Percentiles rank a stretch among this genome's conserved stretches.
Evolutionary conservation across 179 eudicot species (phyloP).

Genomic region (Drosera spatulata): DNA sequence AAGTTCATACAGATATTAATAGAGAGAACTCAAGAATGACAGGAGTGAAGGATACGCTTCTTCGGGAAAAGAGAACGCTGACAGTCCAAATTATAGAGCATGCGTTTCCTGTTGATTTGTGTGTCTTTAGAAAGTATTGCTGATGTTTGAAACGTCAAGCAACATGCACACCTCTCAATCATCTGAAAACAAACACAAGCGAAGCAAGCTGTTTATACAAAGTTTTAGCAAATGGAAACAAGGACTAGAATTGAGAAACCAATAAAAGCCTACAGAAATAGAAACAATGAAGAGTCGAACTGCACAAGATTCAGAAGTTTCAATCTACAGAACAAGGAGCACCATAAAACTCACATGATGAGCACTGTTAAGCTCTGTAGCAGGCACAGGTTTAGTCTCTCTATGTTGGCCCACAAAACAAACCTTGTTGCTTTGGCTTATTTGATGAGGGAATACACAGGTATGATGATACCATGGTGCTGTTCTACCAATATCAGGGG

Average conservation of each 20-base stretch:
- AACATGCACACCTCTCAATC: constrained; percentile 41
- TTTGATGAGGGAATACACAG: constrained; percentile 5
- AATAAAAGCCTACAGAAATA: no score
- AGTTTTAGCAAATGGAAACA: no score
- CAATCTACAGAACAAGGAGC: not conserved
- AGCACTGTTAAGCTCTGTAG: constrained; percentile 6
- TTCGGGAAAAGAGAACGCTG: constrained; percentile 37
- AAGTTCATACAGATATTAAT: no score
- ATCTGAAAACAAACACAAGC: constrained; percentile 26
- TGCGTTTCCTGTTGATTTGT: constrained; percentile 38
- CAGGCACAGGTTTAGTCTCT: constrained; percentile 6
- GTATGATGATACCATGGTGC: constrained; percentile 6
- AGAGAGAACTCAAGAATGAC: no score
- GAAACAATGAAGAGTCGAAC: no score
- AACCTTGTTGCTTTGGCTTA: not conserved
- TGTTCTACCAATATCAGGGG: constrained; percentile 3
- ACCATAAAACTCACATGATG: not conserved
- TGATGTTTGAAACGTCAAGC: constrained; percentile 40
- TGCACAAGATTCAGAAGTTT: no score
- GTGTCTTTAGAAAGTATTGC: constrained; percentile 23
- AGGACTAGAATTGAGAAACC: no score
- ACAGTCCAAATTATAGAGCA: constrained; percentile 38
- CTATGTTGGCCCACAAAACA: constrained; percentile 4
- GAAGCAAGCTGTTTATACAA: constrained; percentile 3
- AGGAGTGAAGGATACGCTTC: constrained; percentile 62